Percentiles rank a stretch among this genome's conserved stretches.
phyloP scores from a whole-genome alignment of 805 yeast genomes.

The Vanderwaltozyma tropicalis region DNA sequence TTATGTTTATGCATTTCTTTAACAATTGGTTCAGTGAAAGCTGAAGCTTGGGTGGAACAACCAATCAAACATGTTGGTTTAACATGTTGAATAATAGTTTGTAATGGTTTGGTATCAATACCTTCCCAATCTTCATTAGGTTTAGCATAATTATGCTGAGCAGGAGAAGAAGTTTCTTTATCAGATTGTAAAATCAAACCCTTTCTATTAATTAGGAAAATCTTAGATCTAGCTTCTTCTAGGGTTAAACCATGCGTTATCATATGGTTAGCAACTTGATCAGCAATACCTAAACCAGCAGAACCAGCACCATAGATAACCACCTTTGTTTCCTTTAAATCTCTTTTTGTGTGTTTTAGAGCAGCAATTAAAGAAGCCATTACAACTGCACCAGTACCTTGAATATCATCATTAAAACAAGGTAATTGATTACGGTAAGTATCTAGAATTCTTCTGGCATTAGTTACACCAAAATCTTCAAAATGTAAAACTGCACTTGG shows the following conservation, averaged over 20 bases:
- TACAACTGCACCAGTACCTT: slow-evolving; percentile 98
- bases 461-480: slow-evolving; percentile 91
- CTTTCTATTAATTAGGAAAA: slow-evolving; percentile 73
- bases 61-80: slow-evolving; percentile 92
- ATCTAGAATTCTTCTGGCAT: slow-evolving; percentile 76
- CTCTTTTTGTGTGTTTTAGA: slow-evolving; percentile 60
- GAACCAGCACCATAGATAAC: slow-evolving; percentile 93
- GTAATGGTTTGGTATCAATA: slow-evolving; percentile 55
- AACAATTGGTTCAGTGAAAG: slow-evolving; percentile 78
- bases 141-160: slow-evolving; percentile 71
- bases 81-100: slow-evolving; percentile 56
- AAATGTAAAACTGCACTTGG: slow-evolving; percentile 90
- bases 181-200: slow-evolving; percentile 64
- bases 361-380: slow-evolving; percentile 93
- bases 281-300: slow-evolving; percentile 94
- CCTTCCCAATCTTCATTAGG: slow-evolving; percentile 66
- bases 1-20: slow-evolving; percentile 84
- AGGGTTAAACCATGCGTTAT: slow-evolving; percentile 63
- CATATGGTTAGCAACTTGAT: slow-evolving; percentile 85
- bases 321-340: slow-evolving; percentile 52
- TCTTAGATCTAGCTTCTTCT: slow-evolving; percentile 63
- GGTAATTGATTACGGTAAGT: slow-evolving; percentile 65
- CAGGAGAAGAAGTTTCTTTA: slow-evolving; percentile 45
- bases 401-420: slow-evolving; percentile 95
- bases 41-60: slow-evolving; percentile 91